A percentile compares a stretch with the other conserved stretches of the same genome.
Conservation (phyloP, 805 yeast genomes). For the Saccharomyces mikatae region DNA sequence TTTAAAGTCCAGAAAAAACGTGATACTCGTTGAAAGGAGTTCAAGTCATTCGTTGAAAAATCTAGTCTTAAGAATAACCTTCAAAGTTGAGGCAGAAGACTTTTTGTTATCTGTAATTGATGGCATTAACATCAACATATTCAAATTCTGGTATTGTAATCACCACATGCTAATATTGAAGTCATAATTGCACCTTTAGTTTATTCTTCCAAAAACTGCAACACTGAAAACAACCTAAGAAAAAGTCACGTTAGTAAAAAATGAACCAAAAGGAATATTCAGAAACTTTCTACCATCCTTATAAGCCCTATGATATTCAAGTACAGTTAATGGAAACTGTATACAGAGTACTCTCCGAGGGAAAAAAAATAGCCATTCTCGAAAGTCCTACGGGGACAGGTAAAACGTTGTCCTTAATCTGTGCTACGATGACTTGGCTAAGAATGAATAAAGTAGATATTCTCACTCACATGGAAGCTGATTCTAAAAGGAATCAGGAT, state of each 20-base stretch:
- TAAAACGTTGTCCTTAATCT: slow-evolving; percentile 78
- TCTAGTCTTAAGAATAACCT: neutral
- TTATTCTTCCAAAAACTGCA: neutral
- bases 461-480: neutral
- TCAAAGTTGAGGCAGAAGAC: neutral
- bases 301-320: slow-evolving; percentile 72
- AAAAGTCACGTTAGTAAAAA: neutral
- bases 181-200: neutral
- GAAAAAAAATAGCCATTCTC: slow-evolving; percentile 64
- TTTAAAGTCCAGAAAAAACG: neutral
- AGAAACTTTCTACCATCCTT: slow-evolving; percentile 61
- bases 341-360: slow-evolving; percentile 45
- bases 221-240: neutral
- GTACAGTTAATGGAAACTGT: slow-evolving; percentile 64
- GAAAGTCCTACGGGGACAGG: slow-evolving; percentile 97
- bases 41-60: neutral
- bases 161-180: neutral
- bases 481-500: slow-evolving; percentile 3
- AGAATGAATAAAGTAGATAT: slow-evolving; percentile 38
- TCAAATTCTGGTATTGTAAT: neutral
- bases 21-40: neutral
- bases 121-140: neutral
- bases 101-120: neutral
- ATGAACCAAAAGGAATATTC: neutral
- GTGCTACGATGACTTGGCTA: slow-evolving; percentile 80